phyloP scores from a whole-genome alignment of 352 stramenopile species.

The Pythium monospermum region DNA sequence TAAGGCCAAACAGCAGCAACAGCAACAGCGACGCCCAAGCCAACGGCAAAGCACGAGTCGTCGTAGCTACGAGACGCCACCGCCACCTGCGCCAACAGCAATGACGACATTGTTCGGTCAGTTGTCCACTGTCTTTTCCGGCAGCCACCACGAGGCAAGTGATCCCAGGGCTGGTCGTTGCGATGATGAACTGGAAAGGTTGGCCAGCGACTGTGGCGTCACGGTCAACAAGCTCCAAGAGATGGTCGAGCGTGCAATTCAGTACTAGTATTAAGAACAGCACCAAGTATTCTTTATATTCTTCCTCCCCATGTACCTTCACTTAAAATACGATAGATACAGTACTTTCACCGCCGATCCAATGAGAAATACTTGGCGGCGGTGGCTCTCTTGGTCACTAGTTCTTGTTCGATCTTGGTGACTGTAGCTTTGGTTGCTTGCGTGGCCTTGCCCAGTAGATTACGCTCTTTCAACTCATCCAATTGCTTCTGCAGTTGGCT shows the following conservation, averaged over 20 bases:
- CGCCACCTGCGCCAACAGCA: background rate
- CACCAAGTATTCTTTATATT: background rate
- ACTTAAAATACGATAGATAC: background rate
- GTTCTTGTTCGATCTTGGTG: constrained; percentile 43
- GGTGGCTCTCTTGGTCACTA: constrained; percentile 34
- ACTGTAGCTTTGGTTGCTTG: constrained; percentile 40
- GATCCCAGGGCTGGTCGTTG: background rate
- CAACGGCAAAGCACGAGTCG: background rate
- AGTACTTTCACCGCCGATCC: constrained; percentile 22
- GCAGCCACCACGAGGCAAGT: background rate
- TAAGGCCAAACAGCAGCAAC: no score
- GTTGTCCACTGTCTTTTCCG: background rate
- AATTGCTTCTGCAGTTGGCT: constrained; percentile 59
- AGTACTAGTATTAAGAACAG: background rate
- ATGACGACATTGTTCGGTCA: background rate
- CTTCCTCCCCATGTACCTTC: background rate
- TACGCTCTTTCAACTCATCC: constrained; percentile 45
- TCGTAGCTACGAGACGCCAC: background rate
- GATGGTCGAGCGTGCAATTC: constrained; percentile 8
- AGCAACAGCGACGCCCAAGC: constrained; percentile 3
- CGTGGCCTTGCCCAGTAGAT: constrained; percentile 52
- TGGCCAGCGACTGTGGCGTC: constrained; percentile 13
- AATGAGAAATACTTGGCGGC: constrained; percentile 51
- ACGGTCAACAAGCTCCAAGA: background rate
- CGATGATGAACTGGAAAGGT: background rate